Evolutionary conservation across 2,329 filamentous ascomycete genomes (phyloP).

Genomic region (Phialemonium atrogriseum): DNA sequence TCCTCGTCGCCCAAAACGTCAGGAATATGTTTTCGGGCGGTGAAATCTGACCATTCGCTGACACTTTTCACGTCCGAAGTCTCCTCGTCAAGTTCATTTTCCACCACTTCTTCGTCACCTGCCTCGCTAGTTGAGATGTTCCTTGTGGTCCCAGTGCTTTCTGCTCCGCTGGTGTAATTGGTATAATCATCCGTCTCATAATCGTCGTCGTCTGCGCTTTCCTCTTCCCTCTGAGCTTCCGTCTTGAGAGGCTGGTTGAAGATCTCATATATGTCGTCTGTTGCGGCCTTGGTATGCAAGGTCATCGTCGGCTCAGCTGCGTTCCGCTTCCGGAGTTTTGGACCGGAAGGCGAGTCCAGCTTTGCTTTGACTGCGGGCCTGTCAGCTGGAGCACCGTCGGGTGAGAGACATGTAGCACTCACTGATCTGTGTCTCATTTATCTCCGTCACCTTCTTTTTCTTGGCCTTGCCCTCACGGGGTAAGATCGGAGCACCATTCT

Average conservation of each 20-base stretch:
- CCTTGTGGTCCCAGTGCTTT: conserved; percentile 73
- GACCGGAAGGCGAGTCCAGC: conserved; percentile 78
- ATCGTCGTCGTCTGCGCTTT: conserved; percentile 53
- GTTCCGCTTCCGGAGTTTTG: conserved; percentile 74
- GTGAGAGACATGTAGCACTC: conserved; percentile 25
- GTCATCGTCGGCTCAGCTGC: conserved; percentile 90
- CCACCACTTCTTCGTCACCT: conserved; percentile 29
- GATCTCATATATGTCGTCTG: conserved; percentile 94
- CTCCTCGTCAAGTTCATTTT: conserved; percentile 31
- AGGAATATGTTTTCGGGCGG: conserved; percentile 62
- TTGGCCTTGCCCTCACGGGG: conserved; percentile 37
- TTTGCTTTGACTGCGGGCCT: conserved; percentile 71
- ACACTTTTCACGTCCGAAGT: conserved; percentile 52
- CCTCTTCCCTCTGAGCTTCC: conserved; percentile 23
- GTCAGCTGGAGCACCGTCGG: conserved; percentile 19
- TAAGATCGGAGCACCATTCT: conserved; percentile 43
- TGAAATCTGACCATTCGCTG: conserved; percentile 87
- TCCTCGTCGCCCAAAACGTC: conserved; percentile 23
- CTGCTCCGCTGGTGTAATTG: conserved; percentile 79
- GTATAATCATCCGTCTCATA: conserved; percentile 76
- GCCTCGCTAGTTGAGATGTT: conserved; percentile 44
- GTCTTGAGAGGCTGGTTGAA: conserved; percentile 75
- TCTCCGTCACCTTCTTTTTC: conserved; percentile 74
- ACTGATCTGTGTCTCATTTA: conserved; percentile 92
- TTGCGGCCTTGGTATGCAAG: conserved; percentile 87